These are phyloP conservation scores for Phaeosphaeriaceae sp. DNA, from an alignment of 2,329 filamentous ascomycete genomes.

Conservation along the genomic window DNA sequence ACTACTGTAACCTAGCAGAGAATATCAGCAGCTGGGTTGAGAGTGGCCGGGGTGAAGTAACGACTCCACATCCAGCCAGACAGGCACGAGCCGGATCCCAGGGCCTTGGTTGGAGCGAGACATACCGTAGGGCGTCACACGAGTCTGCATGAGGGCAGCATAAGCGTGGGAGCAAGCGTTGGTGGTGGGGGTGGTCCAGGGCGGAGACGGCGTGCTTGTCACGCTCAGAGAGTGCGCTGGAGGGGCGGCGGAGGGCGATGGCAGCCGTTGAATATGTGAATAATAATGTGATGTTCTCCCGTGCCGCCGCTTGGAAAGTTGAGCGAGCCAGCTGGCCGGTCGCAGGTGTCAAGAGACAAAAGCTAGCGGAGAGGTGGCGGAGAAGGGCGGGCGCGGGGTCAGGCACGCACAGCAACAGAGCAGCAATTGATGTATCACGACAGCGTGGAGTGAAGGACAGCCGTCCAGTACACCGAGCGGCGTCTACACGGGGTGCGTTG, in stretches of 20 bases:
- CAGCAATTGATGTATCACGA: conserved; percentile 13
- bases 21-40: conserved; percentile 30
- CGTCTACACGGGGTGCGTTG: conserved; percentile 36
- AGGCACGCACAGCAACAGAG: conserved; percentile 3
- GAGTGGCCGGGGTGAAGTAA: conserved; percentile 7
- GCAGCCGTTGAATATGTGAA: conserved; percentile 22
- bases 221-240: conserved; percentile 15
- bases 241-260: conserved; percentile 15
- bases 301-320: conserved; percentile 5
- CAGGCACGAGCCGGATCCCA: conserved; percentile 43
- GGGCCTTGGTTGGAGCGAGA: conserved; percentile 48
- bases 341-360: neutral
- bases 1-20: conserved; percentile 54
- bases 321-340: neutral
- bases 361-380: conserved; percentile 8
- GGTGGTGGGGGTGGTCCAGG: conserved; percentile 38
- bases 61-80: conserved; percentile 43
- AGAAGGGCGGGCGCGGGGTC: conserved; percentile 22
- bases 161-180: conserved; percentile 47
- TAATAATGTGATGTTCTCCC: conserved; percentile 14
- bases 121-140: conserved; percentile 51
- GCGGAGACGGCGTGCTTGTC: conserved; percentile 20
- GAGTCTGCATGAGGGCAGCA: conserved; percentile 52
- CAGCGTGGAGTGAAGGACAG: conserved; percentile 4
- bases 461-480: conserved; percentile 28